Evolutionary conservation across 441 rosid species (phyloP).

Genomic region (Aquilaria agallochum): DNA sequence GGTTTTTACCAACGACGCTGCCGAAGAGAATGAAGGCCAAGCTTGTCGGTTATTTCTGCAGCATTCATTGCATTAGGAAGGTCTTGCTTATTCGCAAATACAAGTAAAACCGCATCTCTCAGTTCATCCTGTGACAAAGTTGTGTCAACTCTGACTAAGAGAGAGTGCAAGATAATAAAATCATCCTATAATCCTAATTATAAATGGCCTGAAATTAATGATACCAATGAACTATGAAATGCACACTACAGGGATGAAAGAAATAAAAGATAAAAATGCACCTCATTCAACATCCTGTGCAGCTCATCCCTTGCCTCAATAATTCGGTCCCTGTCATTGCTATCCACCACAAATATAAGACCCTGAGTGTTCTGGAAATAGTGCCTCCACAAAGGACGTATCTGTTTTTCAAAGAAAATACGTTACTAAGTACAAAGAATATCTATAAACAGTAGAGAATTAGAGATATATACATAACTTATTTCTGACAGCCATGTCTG

Average conservation of each 20-base stretch:
- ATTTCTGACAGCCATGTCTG: neutral
- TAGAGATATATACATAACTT: neutral
- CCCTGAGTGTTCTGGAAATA: slow-evolving; percentile 62
- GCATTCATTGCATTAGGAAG: slow-evolving; percentile 81
- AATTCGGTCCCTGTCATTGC: slow-evolving; percentile 60
- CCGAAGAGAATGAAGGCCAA: slow-evolving; percentile 76
- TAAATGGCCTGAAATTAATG: too few relatives aligned
- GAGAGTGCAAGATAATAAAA: neutral
- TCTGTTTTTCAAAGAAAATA: slow-evolving; percentile 23
- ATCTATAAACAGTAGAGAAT: neutral
- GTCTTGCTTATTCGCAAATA: slow-evolving; percentile 80
- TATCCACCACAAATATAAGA: slow-evolving; percentile 57
- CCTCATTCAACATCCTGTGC: slow-evolving; percentile 57
- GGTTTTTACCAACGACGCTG: slow-evolving; percentile 60
- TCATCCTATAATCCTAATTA: neutral
- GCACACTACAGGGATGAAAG: neutral
- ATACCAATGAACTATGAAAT: too few relatives aligned
- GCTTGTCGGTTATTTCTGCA: slow-evolving; percentile 73
- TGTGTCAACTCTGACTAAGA: too few relatives aligned
- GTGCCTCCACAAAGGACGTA: slow-evolving; percentile 65
- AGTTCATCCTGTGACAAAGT: slow-evolving; percentile 52
- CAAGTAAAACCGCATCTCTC: slow-evolving; percentile 76
- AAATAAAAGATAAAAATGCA: slow-evolving; percentile 2
- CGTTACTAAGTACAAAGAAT: neutral
- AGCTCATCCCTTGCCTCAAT: slow-evolving; percentile 54